Percentiles rank a stretch among this genome's conserved stretches.
Evolutionary conservation across 371 early-diverging fungal genomes (phyloP).

Genomic region (Zychaea mexicana): DNA sequence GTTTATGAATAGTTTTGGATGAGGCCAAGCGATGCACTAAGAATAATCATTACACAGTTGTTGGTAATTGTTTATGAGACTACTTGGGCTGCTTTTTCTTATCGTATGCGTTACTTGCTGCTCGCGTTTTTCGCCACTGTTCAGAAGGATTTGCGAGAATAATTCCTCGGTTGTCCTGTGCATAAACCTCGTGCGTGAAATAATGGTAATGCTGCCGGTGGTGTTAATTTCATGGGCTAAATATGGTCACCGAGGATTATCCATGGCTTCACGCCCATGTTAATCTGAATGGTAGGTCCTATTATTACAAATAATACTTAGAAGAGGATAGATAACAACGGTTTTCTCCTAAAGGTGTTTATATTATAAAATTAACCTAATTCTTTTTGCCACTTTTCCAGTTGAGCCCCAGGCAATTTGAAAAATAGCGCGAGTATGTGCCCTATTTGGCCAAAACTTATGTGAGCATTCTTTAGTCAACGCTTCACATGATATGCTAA

Average conservation of each 20-base stretch:
- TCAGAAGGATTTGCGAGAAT: conserved; percentile 6
- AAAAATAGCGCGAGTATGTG: too few relatives aligned
- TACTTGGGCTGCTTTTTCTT: neutral
- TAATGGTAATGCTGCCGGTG: conserved; percentile 15
- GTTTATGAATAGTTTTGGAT: too few relatives aligned
- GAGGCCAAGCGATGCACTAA: neutral
- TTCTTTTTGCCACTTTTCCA: neutral
- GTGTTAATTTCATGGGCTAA: conserved; percentile 20
- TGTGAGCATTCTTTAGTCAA: too few relatives aligned
- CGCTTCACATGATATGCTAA: too few relatives aligned
- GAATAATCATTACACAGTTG: neutral
- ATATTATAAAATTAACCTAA: neutral
- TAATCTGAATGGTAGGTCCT: conserved; percentile 15
- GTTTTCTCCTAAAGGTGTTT: neutral
- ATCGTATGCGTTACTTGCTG: neutral
- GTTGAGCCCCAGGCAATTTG: too few relatives aligned
- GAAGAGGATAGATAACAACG: too few relatives aligned
- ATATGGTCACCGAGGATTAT: conserved; percentile 17
- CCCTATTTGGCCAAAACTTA: too few relatives aligned
- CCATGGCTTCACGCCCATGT: conserved; percentile 25
- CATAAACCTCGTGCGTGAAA: conserved; percentile 8
- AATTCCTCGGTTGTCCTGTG: conserved; percentile 11
- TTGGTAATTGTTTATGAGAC: too few relatives aligned
- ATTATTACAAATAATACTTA: too few relatives aligned
- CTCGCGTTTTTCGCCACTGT: conserved; percentile 12